Evolutionary conservation across 805 yeast species (phyloP).

Genomic region (Candida orba): DNA sequence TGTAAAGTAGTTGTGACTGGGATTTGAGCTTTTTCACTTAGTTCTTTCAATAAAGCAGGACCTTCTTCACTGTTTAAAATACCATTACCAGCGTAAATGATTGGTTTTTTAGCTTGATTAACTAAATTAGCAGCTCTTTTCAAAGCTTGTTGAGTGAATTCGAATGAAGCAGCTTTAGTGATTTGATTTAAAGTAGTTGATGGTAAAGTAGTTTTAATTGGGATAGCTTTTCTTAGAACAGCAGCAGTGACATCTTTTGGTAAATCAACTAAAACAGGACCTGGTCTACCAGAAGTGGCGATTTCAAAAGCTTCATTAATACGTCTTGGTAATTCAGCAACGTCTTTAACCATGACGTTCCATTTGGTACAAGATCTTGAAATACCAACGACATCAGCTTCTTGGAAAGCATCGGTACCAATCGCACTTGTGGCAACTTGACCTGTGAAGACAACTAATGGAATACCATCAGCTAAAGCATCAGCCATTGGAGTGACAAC

Average conservation of each 20-base stretch:
- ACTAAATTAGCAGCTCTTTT: conserved; percentile 70
- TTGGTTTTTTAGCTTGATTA: conserved; percentile 79
- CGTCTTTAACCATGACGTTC: conserved; percentile 97
- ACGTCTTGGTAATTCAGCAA: conserved; percentile 89
- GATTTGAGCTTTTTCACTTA: conserved; percentile 83
- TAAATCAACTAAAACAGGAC: conserved; percentile 94
- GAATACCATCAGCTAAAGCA: conserved; percentile 95
- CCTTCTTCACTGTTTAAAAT: conserved; percentile 74
- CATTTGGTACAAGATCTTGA: conserved; percentile 97
- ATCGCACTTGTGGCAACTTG: conserved; percentile 94
- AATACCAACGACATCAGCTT: conserved; percentile 96
- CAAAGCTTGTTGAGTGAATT: conserved; percentile 68
- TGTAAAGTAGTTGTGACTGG: conserved; percentile 96
- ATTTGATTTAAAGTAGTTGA: conserved; percentile 58
- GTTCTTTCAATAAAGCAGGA: conserved; percentile 68
- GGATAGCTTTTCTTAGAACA: conserved; percentile 78
- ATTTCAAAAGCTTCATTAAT: conserved; percentile 98
- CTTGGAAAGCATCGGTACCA: conserved; percentile 99
- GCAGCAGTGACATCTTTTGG: conserved; percentile 98
- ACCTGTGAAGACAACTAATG: conserved; percentile 93
- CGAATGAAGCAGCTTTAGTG: conserved; percentile 62
- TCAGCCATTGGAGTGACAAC: conserved; percentile 98
- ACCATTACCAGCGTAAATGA: conserved; percentile 91
- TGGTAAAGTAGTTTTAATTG: conserved; percentile 71
- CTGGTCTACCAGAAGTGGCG: conserved; percentile 94